Evolutionary conservation across 2,329 filamentous ascomycete genomes (phyloP), one percentile per base, ranked within the genome.

Genomic region (Clathrospora elynae): DNA sequence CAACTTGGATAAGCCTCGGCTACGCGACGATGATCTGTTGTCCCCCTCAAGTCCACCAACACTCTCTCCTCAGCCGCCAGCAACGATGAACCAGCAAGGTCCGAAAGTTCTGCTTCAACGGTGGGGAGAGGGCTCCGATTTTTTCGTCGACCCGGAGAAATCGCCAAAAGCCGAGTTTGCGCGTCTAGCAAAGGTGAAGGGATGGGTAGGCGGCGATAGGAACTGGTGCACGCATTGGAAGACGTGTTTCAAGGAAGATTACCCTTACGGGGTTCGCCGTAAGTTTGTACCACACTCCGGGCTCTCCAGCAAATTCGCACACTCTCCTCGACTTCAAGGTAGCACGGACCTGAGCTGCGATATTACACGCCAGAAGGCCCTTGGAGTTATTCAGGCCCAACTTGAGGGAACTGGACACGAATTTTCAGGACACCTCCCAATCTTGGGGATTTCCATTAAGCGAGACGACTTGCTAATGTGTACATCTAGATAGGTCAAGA

Each of bases 141-240:
- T 57, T 24, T 14, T 39, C 6, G 25, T 59, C 11, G 45, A 55
- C 12, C 14, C 10, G 3, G 14, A 29, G 6, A 42, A 31, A 7
- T 42, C 48, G 6, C 51, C 54, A 5, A 58, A 58, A 20, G 51
- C 49, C 16, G 57, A 61, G 25, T 63, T 63, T 29, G 49, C 45
- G 9, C 54, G 55, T 12, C 34, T 63, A n/a, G 59, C 55, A 3
- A 43, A 50, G 25, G 32, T 32, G 25, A 51, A 49, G 32, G 51
- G 53, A 6, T 63, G 60, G 60, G 39, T 41, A 2, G 52, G 48
- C 11, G 56, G 51, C 5, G 48, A 51, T 35, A 22, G 13, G 10
- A 23, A 46, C 3, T 61, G 59, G 57, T 44, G 44, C 9, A 3
- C 9, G 9, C 31, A 49, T 22, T 60, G 59, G 56, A 10, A 42